Conservation (phyloP, 2,329 filamentous ascomycete genomes). For the Zalaria sp. region DNA sequence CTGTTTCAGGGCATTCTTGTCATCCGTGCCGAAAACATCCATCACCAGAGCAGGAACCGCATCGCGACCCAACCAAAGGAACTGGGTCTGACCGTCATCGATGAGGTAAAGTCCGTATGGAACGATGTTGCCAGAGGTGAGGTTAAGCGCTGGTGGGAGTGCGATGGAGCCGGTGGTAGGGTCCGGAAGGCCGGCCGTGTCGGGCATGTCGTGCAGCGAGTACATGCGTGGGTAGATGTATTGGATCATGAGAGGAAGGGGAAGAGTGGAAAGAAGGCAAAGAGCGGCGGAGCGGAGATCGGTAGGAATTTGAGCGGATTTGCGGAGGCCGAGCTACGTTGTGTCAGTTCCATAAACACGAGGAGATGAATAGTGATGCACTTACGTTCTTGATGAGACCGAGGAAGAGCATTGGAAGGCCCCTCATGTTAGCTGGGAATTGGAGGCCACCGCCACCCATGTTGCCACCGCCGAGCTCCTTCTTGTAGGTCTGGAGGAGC, state of each 20-base stretch:
- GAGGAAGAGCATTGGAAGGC: constrained; percentile 78
- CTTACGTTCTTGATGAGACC: constrained; percentile 89
- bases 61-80: constrained; percentile 90
- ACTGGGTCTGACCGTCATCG: constrained; percentile 94
- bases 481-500: constrained; percentile 87
- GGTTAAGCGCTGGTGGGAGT: constrained; percentile 69
- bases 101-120: constrained; percentile 90
- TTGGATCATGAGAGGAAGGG: constrained; percentile 77
- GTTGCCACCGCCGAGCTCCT: constrained; percentile 89
- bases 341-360: constrained; percentile 9
- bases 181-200: constrained; percentile 76
- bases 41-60: constrained; percentile 75
- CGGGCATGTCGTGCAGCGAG: constrained; percentile 90
- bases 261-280: constrained; percentile 85
- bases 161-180: constrained; percentile 76
- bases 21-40: constrained; percentile 82
- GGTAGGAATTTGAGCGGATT: constrained; percentile 84
- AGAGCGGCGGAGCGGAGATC: constrained; percentile 89
- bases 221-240: constrained; percentile 60
- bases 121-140: constrained; percentile 76
- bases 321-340: constrained; percentile 57
- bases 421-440: constrained; percentile 84
- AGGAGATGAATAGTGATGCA: constrained; percentile 6
- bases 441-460: constrained; percentile 86
- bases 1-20: constrained; percentile 72